Conservation (phyloP, 768 basidiomycete species). For the Boletus reticulatus region DNA sequence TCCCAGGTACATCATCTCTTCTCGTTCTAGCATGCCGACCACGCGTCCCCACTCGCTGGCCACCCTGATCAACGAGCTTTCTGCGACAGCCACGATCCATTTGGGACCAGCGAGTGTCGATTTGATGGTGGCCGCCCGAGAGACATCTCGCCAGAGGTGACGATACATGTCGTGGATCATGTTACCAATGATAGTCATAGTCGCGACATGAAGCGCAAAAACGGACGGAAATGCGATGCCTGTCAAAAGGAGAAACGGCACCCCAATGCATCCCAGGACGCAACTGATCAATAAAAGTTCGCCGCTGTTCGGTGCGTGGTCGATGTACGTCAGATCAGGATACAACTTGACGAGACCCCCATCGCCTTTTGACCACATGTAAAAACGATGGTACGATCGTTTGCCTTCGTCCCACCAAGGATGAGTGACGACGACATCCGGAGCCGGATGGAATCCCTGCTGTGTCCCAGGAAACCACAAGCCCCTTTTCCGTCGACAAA, state of each 20-base stretch:
- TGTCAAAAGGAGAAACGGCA: constrained; percentile 14
- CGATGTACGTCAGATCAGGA: constrained; percentile 45
- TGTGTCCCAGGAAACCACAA: constrained; percentile 33
- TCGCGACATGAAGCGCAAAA: constrained; percentile 23
- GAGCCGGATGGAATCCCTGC: constrained; percentile 48
- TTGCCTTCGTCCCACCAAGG: constrained; percentile 55
- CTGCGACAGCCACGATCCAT: constrained; percentile 45
- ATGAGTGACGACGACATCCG: constrained; percentile 48
- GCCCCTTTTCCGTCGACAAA: constrained; percentile 47
- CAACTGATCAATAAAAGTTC: constrained; percentile 39
- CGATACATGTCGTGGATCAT: constrained; percentile 48
- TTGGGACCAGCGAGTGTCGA: constrained; percentile 32
- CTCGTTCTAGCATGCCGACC: constrained; percentile 43
- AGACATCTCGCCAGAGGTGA: constrained; percentile 42
- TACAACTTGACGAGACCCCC: constrained; percentile 48
- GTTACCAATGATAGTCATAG: constrained; percentile 39
- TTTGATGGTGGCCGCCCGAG: constrained; percentile 33
- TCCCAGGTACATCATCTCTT: constrained; percentile 39
- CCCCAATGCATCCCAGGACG: constrained; percentile 9
- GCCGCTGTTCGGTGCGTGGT: constrained; percentile 48
- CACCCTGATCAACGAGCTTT: constrained; percentile 52
- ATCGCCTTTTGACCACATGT: constrained; percentile 59
- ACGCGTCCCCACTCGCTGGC: constrained; percentile 48
- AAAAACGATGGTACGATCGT: constrained; percentile 50
- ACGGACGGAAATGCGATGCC: constrained; percentile 5